Conservation (phyloP, 306 rosid species). For the Cucurbita maxima region DNA sequence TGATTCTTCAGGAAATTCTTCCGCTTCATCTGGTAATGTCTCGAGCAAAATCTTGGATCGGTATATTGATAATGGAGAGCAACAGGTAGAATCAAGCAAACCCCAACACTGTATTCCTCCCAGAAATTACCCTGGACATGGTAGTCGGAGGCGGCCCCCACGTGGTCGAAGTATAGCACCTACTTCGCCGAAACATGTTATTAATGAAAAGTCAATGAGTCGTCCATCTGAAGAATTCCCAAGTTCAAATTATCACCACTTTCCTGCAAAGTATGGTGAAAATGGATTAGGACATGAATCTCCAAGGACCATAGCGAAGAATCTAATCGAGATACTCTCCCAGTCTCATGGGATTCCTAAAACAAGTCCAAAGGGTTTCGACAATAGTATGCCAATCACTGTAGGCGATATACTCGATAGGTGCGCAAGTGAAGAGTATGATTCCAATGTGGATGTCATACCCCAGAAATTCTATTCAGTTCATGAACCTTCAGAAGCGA, state of each 20-base stretch:
- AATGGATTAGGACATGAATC: constrained; percentile 65
- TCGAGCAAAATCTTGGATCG: constrained; percentile 67
- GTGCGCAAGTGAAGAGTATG: constrained; percentile 30
- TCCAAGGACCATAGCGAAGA: constrained; percentile 79
- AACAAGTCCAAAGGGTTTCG: constrained; percentile 28
- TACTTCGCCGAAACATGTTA: constrained; percentile 43
- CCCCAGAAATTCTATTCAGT: constrained; percentile 22
- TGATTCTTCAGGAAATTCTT: constrained; percentile 64
- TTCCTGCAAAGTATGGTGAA: constrained; percentile 54
- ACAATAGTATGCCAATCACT: constrained; percentile 48
- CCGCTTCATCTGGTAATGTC: constrained; percentile 60
- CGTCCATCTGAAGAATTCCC: constrained; percentile 61
- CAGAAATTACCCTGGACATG: constrained; percentile 23
- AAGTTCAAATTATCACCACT: constrained; percentile 24
- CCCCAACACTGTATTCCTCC: constrained; percentile 22
- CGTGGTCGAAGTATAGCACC: constrained; percentile 53
- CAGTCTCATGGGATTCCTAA: constrained; percentile 39
- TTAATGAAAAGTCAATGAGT: constrained; percentile 33
- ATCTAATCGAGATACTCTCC: constrained; percentile 84
- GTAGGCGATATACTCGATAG: constrained; percentile 63
- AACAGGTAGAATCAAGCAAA: constrained; percentile 39
- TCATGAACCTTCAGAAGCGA: constrained; percentile 30
- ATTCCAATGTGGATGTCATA: constrained; percentile 30
- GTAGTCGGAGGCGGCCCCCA: constrained; percentile 57
- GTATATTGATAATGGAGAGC: constrained; percentile 85